Evolutionary conservation across 768 basidiomycete genomes (phyloP), one percentile per base, ranked within the genome.

Genomic region (Hortiboletus campestris): DNA sequence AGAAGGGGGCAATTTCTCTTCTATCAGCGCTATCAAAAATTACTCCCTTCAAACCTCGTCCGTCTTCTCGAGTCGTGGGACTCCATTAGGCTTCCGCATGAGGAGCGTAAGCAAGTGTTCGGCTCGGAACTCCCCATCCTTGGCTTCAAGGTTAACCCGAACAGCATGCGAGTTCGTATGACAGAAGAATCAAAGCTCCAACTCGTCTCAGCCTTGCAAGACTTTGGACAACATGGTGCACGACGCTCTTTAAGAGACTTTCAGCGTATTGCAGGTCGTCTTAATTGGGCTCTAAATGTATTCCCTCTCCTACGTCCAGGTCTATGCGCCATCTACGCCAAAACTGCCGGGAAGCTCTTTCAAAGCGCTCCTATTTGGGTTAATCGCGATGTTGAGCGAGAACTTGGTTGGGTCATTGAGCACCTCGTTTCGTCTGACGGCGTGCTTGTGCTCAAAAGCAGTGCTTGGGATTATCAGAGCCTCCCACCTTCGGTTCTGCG

Each of bases 241-340:
- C 39, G 38, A 0, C 44, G 20, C 6, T 20, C 53, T 31, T 47
- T 59, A 3, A 29, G 59, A 2, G 63, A 74, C 0, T 77, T 68
- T 20, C 74, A 74, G 47, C 20, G 4, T 6, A 4, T 36, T 16
- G 35, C 14, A 6, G 35, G 14, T 36, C 14, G 16, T 16, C 35
- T 36, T 17, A 36, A 36, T 17, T 36, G 35, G 35, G 35, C 35
- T 11, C 35, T 36, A 2, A 80, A 79, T 47, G 71, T 72, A 2
- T 76, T 63, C 44, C 77, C 77, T 0, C 53, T 72, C 0, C 61
- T 80, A 0, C 60, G 65, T 0, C 78, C 77, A 0, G 65, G 59
- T 0, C 61, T 81, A 0, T 70, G 52, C 14, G 55, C 61, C 0
- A 3, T 78, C 0, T 80, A 80, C 54, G 49, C 57, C 0, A 78